These are phyloP conservation scores for Tricladium varicosporioides DNA, from an alignment of 2,329 filamentous ascomycete genomes.

Conservation along the genomic window DNA sequence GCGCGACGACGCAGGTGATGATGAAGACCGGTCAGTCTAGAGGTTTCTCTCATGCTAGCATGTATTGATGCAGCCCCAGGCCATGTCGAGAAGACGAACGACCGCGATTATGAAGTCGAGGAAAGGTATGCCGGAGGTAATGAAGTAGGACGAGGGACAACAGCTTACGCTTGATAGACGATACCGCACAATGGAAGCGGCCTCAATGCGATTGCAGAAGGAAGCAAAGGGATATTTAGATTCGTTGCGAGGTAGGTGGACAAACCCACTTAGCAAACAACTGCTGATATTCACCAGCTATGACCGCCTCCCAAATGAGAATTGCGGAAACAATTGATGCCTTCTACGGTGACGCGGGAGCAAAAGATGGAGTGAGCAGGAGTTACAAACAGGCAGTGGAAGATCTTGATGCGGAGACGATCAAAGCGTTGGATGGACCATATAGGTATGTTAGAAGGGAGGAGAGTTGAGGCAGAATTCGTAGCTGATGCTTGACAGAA, in stretches of 20 bases:
- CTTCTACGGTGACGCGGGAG: conserved; percentile 95
- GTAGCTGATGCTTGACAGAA: conserved; percentile 46
- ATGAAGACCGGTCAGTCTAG: conserved; percentile 83
- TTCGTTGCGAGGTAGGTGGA: conserved; percentile 72
- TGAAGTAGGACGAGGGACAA: background rate
- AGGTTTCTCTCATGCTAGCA: background rate
- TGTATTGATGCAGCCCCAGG: conserved; percentile 45
- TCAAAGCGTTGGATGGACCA: conserved; percentile 95
- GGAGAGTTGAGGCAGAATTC: background rate
- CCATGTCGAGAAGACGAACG: conserved; percentile 97
- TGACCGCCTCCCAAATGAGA: conserved; percentile 99
- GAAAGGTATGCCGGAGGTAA: conserved; percentile 59
- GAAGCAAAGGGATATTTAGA: conserved; percentile 98
- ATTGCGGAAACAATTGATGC: conserved; percentile 99
- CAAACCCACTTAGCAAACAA: background rate
- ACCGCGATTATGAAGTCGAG: conserved; percentile 98
- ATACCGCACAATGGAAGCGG: conserved; percentile 96
- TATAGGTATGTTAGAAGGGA: conserved; percentile 62
- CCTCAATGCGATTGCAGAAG: conserved; percentile 88
- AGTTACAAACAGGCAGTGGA: conserved; percentile 99
- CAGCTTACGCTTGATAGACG: conserved; percentile 53
- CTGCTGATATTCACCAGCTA: conserved; percentile 55
- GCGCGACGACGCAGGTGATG: conserved; percentile 99
- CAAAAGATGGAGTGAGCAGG: conserved; percentile 89
- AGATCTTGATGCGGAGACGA: conserved; percentile 95